Evolutionary conservation across 805 yeast species (phyloP).

Genomic region (Wickerhamomyces subpelliculosus): DNA sequence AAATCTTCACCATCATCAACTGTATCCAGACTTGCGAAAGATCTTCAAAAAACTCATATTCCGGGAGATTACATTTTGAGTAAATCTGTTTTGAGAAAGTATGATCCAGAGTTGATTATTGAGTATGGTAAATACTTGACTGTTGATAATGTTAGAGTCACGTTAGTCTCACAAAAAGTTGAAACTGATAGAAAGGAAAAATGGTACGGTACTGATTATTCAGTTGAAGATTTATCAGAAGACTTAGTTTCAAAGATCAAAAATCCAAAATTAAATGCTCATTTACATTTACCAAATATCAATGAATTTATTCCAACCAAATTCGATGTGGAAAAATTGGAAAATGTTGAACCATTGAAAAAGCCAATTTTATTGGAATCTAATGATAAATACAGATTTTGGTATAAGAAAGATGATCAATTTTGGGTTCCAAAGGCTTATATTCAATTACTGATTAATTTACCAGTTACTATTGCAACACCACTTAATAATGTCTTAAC

Average conservation of each 20-base stretch:
- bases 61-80: constrained; percentile 64
- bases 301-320: constrained; percentile 80
- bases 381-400: constrained; percentile 47
- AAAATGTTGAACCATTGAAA: constrained; percentile 27
- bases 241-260: constrained; percentile 30
- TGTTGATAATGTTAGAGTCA: constrained; percentile 54
- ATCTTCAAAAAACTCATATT: constrained; percentile 47
- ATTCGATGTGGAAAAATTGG: constrained; percentile 50
- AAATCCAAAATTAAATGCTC: constrained; percentile 22
- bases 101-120: constrained; percentile 45
- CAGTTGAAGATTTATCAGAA: constrained; percentile 36
- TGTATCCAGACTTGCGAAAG: constrained; percentile 59
- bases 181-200: constrained; percentile 51
- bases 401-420: constrained; percentile 89
- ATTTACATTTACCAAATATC: constrained; percentile 56
- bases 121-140: constrained; percentile 43
- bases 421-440: constrained; percentile 85
- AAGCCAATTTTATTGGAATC: constrained; percentile 59
- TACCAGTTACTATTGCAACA: constrained; percentile 57
- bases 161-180: constrained; percentile 46
- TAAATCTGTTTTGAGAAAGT: constrained; percentile 48
- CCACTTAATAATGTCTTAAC: constrained; percentile 53
- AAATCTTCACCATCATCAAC: constrained; percentile 67
- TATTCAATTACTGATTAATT: constrained; percentile 54
- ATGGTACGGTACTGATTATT: constrained; percentile 90